Conservation (phyloP, 2,329 filamentous ascomycete genomes). For the Fusarium protoensiforme region DNA sequence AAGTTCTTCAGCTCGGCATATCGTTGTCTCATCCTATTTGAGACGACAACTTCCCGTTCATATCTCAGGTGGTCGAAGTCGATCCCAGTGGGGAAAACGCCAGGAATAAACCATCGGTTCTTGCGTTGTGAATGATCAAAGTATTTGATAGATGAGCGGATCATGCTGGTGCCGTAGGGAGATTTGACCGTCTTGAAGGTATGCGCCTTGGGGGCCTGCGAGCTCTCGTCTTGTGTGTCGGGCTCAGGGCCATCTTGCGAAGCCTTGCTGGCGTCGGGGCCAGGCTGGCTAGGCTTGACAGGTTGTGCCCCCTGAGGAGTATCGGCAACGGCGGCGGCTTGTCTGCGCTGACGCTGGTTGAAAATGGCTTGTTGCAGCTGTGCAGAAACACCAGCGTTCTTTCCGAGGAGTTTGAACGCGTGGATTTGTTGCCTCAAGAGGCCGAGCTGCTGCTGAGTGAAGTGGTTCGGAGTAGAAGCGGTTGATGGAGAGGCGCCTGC, state of each 20-base stretch:
- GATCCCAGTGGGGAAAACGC: slow-evolving; percentile 87
- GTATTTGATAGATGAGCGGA: slow-evolving; percentile 76
- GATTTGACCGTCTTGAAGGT: slow-evolving; percentile 80
- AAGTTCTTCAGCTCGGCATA: slow-evolving; percentile 86
- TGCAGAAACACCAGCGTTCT: slow-evolving; percentile 83
- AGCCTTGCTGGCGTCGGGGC: slow-evolving; percentile 50
- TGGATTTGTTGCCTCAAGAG: slow-evolving; percentile 87
- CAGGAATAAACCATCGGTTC: slow-evolving; percentile 83
- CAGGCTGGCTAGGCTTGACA: slow-evolving; percentile 43
- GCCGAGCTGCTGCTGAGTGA: slow-evolving; percentile 81
- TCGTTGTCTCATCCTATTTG: slow-evolving; percentile 88
- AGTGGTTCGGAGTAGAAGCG: slow-evolving; percentile 63
- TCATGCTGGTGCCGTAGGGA: slow-evolving; percentile 70
- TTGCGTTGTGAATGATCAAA: slow-evolving; percentile 80
- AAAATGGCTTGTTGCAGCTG: slow-evolving; percentile 87
- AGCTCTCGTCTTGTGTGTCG: slow-evolving; percentile 46
- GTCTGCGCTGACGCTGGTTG: slow-evolving; percentile 74
- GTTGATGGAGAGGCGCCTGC: slow-evolving; percentile 46
- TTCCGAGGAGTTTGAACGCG: slow-evolving; percentile 90
- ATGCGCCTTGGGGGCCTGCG: slow-evolving; percentile 53
- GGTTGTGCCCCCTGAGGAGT: slow-evolving; percentile 52
- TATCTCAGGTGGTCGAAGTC: slow-evolving; percentile 88
- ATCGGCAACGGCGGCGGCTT: slow-evolving; percentile 63
- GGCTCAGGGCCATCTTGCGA: slow-evolving; percentile 51
- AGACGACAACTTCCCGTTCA: slow-evolving; percentile 87